Base-by-base conservation (phyloP, 495 filamentous ascomycete genomes). In the Hypoxylon rickii region DNA sequence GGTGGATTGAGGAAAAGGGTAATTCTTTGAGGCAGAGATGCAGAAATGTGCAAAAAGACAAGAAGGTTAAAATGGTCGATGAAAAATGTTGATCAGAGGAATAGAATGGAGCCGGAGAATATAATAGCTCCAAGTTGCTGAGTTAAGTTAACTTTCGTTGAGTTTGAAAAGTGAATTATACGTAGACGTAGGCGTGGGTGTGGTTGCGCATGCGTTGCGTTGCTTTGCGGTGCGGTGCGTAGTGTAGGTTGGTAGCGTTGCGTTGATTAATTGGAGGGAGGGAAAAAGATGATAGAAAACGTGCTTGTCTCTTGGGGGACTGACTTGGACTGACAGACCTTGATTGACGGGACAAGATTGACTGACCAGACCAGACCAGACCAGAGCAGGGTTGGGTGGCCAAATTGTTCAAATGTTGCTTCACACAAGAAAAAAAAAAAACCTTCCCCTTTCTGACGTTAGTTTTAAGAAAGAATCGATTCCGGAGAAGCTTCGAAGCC, bases 341-440 rank as follows among this genome's bases (percentile, higher is more conserved):
- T n/a, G n/a, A n/a, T n/a, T n/a, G n/a, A n/a, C n/a, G n/a, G n/a
- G n/a, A n/a, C n/a, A n/a, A n/a, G n/a, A n/a, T n/a, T n/a, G n/a
- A n/a, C n/a, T n/a, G n/a, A n/a, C n/a, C n/a, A n/a, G n/a, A n/a
- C n/a, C n/a, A n/a, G n/a, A n/a, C n/a, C n/a, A n/a, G n/a, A n/a
- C n/a, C n/a, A n/a, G n/a, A n/a, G n/a, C n/a, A 29, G 29, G 31
- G 21, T 58, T 36, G 49, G 43, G 56, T 60, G 44, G 49, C 55
- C 49, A 53, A 59, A 7, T 34, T 48, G 17, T 19, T 29, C 24
- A 13, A 13, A n/a, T n/a, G 44, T 43, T 45, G 43, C 36, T 41
- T 40, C 18, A n/a, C n/a, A n/a, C n/a, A n/a, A n/a, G n/a, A n/a
- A n/a, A n/a, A n/a, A n/a, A n/a, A n/a, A n/a, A n/a, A 47, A 44